Base-by-base conservation (phyloP, 1,284 basidiomycete genomes). In the Rhodotorula sp. region DNA sequence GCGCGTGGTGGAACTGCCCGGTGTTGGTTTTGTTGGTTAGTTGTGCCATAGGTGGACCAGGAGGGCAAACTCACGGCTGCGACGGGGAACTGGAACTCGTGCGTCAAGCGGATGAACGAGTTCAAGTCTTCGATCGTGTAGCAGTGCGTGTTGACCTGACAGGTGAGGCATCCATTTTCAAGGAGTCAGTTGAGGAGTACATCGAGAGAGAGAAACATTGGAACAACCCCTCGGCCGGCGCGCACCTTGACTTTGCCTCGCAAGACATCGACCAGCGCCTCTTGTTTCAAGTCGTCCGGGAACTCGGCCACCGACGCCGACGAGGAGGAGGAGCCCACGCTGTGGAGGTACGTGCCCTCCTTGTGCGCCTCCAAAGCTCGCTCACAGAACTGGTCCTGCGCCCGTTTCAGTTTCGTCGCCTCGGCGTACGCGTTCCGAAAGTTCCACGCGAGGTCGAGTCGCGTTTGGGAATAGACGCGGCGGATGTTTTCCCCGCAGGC, bases 241-340 rank as follows among this genome's bases (percentile, higher is more conserved):
- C n/a, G 26, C 61, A 93, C 85, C 87, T 91, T 84, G 72, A 83
- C 82, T 64, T 83, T 81, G 14, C 91, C 91, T 60, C 94, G 85
- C 34, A 97, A 84, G 10, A 94, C 91, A 75, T 95, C 93, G 8
- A 94, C 90, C 15, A 96, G 83, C 18, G 88, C 89, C 79, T 96
- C 93, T 87, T 90, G 91, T 79, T 92, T 86, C 58, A 93, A 83
- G 56, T 88, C 87, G 64, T 92, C 88, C 0, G 93, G 93, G 81
- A 91, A 93, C 8, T 80, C 80, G 29, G 88, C 83, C 51, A 12
- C 51, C 10, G 39, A 10, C 1, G 39, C 51, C 10, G 39, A 10
- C 1, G 39, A 12, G 39, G 39, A 43, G 39, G 39, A 43, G 29
- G 29, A 29, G n/a, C n/a, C n/a, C n/a, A n/a, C n/a, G n/a, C n/a